Evolutionary conservation across 768 basidiomycete species (phyloP).

Genomic region (Serendipita sp.): DNA sequence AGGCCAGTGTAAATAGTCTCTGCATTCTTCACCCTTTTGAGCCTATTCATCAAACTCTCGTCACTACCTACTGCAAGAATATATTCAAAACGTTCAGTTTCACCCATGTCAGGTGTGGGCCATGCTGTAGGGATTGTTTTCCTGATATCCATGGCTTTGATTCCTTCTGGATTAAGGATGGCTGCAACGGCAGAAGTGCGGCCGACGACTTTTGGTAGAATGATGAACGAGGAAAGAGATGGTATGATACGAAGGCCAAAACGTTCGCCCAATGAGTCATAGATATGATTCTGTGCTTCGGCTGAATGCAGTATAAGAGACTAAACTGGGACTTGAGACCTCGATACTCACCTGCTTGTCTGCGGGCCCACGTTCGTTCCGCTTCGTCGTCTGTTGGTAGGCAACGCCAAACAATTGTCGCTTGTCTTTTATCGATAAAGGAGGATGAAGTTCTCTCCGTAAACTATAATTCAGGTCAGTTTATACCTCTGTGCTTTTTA

Average conservation of each 20-base stretch:
- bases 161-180: constrained; percentile 51
- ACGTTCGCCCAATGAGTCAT: constrained; percentile 71
- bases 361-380: constrained; percentile 64
- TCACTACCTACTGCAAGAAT: constrained; percentile 55
- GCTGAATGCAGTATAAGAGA: constrained; percentile 20
- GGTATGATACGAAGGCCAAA: constrained; percentile 71
- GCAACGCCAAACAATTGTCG: constrained; percentile 74
- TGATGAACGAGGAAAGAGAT: constrained; percentile 61
- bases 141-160: constrained; percentile 17
- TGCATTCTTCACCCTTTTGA: constrained; percentile 57
- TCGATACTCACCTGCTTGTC: constrained; percentile 37
- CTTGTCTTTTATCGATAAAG: constrained; percentile 68
- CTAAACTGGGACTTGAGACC: neutral
- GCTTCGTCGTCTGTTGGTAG: constrained; percentile 27
- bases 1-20: constrained; percentile 58
- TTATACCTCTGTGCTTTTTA: neutral
- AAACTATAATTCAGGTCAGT: constrained; percentile 34
- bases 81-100: constrained; percentile 29
- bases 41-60: constrained; percentile 56
- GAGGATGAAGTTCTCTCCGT: constrained; percentile 77
- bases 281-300: constrained; percentile 85
- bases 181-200: constrained; percentile 70
- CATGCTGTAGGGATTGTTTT: constrained; percentile 15
- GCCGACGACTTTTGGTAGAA: constrained; percentile 68
- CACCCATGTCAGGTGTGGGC: constrained; percentile 25